Percentiles rank a stretch among this genome's conserved stretches.
phyloP scores from a whole-genome alignment of 139 green algal genomes.

The Chlamydomonas applanata region DNA sequence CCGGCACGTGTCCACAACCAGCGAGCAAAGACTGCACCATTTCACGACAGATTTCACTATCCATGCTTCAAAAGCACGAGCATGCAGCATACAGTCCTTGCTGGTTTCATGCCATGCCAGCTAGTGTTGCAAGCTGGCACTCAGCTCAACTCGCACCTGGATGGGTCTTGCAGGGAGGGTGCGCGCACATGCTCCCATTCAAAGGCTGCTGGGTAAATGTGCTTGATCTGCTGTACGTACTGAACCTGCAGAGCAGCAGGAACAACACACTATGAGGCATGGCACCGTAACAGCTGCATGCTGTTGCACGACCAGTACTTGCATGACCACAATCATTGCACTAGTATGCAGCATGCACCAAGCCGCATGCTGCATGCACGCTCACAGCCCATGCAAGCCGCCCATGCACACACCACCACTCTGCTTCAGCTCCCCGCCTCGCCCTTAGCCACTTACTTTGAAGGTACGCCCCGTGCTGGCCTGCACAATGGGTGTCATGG shows the following conservation, averaged over 20 bases:
- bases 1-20: too few relatives aligned
- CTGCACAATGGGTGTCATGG: constrained; percentile 2
- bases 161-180: constrained; percentile 1
- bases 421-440: not conserved
- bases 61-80: too few relatives aligned
- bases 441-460: not conserved
- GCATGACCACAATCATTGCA: too few relatives aligned
- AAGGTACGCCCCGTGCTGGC: not conserved
- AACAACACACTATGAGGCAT: not conserved
- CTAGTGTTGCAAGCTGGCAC: too few relatives aligned
- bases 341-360: not conserved
- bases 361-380: not conserved
- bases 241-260: constrained; percentile 23
- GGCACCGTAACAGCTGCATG: not conserved
- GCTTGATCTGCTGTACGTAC: constrained; percentile 56
- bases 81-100: too few relatives aligned
- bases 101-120: too few relatives aligned
- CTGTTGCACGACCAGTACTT: too few relatives aligned
- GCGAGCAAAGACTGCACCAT: too few relatives aligned
- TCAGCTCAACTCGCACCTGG: constrained; percentile 8
- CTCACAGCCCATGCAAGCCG: not conserved
- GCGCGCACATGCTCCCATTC: constrained; percentile 46
- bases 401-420: not conserved
- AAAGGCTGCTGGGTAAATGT: constrained; percentile 41
- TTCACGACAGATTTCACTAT: too few relatives aligned